phyloP scores from a whole-genome alignment of 495 filamentous ascomycete genomes.

The Parathielavia hyrcaniae region DNA sequence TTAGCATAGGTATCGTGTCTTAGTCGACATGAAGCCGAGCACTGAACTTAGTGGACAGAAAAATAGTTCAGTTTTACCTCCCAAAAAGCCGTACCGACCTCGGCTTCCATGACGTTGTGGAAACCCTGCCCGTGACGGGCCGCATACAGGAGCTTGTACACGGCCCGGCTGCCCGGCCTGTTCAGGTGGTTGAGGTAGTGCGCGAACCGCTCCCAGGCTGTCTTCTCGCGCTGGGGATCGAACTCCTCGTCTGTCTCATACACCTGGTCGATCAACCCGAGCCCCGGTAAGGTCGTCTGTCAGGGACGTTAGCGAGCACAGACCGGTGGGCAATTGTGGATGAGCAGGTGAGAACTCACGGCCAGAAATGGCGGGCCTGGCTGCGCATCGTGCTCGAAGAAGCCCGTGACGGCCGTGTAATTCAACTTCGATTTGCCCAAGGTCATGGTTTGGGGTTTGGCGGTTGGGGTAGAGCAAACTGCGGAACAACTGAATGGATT shows the following conservation, averaged over 20 bases:
- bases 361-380: too few relatives aligned
- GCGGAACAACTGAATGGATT: too few relatives aligned
- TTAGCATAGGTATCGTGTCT: background rate
- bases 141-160: slow-evolving; percentile 34
- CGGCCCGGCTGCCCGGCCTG: slow-evolving; percentile 9
- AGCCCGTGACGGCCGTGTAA: background rate
- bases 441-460: background rate
- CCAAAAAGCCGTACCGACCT: slow-evolving; percentile 33
- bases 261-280: slow-evolving; percentile 30
- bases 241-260: slow-evolving; percentile 30
- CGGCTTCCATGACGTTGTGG: slow-evolving; percentile 36
- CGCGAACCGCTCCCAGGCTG: slow-evolving; percentile 32
- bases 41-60: background rate
- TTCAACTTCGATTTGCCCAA: background rate
- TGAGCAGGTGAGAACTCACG: too few relatives aligned
- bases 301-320: background rate
- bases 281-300: slow-evolving; percentile 24
- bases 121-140: slow-evolving; percentile 36
- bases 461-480: too few relatives aligned
- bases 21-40: too few relatives aligned
- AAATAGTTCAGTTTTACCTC: slow-evolving; percentile 30
- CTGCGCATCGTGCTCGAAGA: background rate
- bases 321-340: too few relatives aligned
- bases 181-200: slow-evolving; percentile 30
- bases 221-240: slow-evolving; percentile 17